Base-by-base conservation (phyloP, 1,139 yeast species). In the Yamadazyma atmosphaerica region DNA sequence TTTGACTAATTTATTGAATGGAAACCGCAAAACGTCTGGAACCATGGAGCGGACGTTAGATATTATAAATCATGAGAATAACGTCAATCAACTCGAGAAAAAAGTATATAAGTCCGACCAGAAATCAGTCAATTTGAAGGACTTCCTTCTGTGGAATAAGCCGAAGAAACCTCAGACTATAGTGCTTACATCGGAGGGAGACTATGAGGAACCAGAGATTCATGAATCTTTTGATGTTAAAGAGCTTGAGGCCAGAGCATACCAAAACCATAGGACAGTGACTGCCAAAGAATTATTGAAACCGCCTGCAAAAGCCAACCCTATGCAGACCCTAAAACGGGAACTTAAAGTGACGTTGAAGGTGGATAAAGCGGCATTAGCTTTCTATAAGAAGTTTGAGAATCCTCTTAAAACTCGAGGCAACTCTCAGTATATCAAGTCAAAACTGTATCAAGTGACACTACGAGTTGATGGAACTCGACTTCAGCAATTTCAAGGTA, bases 341-440 rank as follows among this genome's bases (percentile, higher is more conserved):
- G 41, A 50, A 12, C 39, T 43, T 14, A 38, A 52, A 12, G 63
- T 68, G 1, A 58, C 62, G 0, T 51, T 70, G 11, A 60, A 58
- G 35, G 38, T 68, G 2, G 48, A 54, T 31, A 50, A 65, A 3
- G 49, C 37, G 1, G 53, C 50, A 4, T 52, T 69, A 32, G 47
- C 51, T n/a, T 56, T 56, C 26, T 56, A 65, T 18, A 56, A 62
- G 34, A 46, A 44, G 34, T 54, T 46, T 32, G 62, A 59, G 21
- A 65, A 61, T 37, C 70, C 72, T 1, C 53, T 67, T 15, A 58
- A 55, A 36, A 55, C 68, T 0, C 55, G 53, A 42, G 49, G 44
- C 4, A 49, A 43, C 14, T 31, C 43, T 7, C 42, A 39, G 14
- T 49, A 31, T 23, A 33, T 32, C 11, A 33, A 35, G 27, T 14